Base-by-base conservation (phyloP, 768 basidiomycete species). In the Phanerodontia chrysosporium region DNA sequence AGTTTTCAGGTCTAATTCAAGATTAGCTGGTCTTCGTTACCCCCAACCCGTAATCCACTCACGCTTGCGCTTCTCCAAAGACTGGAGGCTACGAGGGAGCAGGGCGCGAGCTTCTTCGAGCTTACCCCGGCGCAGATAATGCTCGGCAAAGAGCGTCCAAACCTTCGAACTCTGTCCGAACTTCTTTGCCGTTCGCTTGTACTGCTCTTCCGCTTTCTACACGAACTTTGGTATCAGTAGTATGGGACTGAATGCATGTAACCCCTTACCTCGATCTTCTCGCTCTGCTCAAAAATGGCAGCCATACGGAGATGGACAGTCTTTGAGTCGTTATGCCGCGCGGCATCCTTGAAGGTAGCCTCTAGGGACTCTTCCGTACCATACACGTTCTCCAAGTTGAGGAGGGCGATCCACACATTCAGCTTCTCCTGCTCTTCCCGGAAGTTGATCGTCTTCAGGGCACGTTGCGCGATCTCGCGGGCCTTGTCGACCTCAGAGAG, bases 401-500 rank as follows among this genome's bases (percentile, higher is more conserved):
- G 81, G 49, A 96, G 74, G 9, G 96, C 97, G 69, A 96, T 91
- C 97, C 97, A 99, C 44, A 99, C 86, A 67, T 99, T 99, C 62
- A 98, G 73, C 70, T 90, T 92, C 73, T 99, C 97, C 63, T 86
- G 86, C 73, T 99, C 97, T 73, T 99, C 97, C 45, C 96, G 84
- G 78, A 96, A 98, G 69, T 81, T 89, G 74, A 99, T 98, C 12
- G 87, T 88, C 61, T 83, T 78, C 46, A 98, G 78, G 4, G 95
- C 96, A 24, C 92, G 85, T 55, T 84, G 82, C 49, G 86, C 95
- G 53, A 95, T 86, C 69, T 90, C 87, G 45, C 94, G 83, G 14
- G 96, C 97, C 73, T 95, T 97, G 66, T 95, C 95, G 57, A 97
- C 78, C 74, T 99, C 96, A 29, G 95, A 92, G n/a, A 99, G 82